Evolutionary conservation across 179 eudicot species (phyloP), one percentile per base, ranked within the genome.

Genomic region (Beta lomatogona): DNA sequence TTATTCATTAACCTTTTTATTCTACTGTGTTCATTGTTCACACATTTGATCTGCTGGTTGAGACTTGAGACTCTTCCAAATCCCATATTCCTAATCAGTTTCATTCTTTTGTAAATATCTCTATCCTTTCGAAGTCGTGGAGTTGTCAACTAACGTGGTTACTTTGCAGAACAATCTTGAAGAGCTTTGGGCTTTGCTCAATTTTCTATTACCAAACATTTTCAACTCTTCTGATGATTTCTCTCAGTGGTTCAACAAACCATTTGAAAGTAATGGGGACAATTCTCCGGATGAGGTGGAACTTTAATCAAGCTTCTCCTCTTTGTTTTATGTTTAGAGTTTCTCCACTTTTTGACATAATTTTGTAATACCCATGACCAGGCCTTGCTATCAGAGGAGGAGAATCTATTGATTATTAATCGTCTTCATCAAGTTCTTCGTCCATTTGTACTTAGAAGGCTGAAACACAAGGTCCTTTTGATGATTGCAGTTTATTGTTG

Each of bases 371-470:
- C 36, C 80, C 69, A 57, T 84, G 60, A 59, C 71, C 83, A 96
- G 99, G 94, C 95, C 69, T 82, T 96, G 77, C 88, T 96, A 28
- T 96, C 99, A 14, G 99, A 96, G 90, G 99, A 96, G 87, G 99
- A 96, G 88, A 96, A 96, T 89, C 92, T 96, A 72, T 87, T 96
- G 84, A 93, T 96, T 84, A 96, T 96, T 64, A 96, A 96, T 71
- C 99, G 99, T 77, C 97, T 96, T 84, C 99, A 96, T 86, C 99
- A 94, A 94, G 99, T 94, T 87, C 88, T 97, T 81, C 93, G 99
- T 25, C 99, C 99, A 77, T 97, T 97, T 91, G 99, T 97, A 60
- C 97, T 97, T 44, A 83, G 99, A 79, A 91, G 99, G 85, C 91
- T 97, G 79, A 97, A 97, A 82, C 99, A 97, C 87, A 97, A 97